Evolutionary conservation across 768 basidiomycete species (phyloP), one percentile per base, ranked within the genome.

Genomic region (Cantharellus cinnabarinus): DNA sequence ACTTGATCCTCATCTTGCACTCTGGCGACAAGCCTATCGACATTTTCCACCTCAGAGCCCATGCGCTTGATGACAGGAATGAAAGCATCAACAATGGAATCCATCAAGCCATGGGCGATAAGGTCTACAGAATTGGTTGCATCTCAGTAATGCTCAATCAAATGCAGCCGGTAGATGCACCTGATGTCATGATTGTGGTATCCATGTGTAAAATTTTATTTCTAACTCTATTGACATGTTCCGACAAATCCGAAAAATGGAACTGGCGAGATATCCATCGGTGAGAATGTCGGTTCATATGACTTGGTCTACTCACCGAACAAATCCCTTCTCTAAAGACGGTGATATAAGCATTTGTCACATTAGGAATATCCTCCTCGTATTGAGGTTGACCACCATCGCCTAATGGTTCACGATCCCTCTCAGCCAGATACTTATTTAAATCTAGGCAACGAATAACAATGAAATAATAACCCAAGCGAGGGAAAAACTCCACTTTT

Each of bases 81-180:
- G 71, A 93, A 93, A 0, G 87, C 83, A 67, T 97, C 91, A 29
- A 97, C 90, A 57, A 97, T 81, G 1, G 89, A 93, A 66, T 95
- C 93, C 63, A 97, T 72, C 58, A 95, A 76, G 29, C 83, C 85
- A 68, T 97, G 90, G 0, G 89, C 89, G 63, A 97, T 87, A 89
- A 89, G 94, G 67, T 91, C 91, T 89, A 64, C 3, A 20, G 29
- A 2, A 29, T 40, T 62, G 42, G 15, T 56, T 41, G 15, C 7
- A 57, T 7, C 38, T 40, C 0, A 56, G 42, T 4, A 57, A 15
- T 62, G 61, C 20, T 29, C 10, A 54, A 37, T 10, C 7, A 14
- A 37, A 54, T 54, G 7, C 2, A 41, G 41, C 7, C 35, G 1
- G 2, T 20, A 41, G 20, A 51, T 76, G 58, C 63, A 83, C 88